These are phyloP conservation scores for Adiantum capillusveneris DNA, from an alignment of 75 land plant genomes.

Conservation along the genomic window DNA sequence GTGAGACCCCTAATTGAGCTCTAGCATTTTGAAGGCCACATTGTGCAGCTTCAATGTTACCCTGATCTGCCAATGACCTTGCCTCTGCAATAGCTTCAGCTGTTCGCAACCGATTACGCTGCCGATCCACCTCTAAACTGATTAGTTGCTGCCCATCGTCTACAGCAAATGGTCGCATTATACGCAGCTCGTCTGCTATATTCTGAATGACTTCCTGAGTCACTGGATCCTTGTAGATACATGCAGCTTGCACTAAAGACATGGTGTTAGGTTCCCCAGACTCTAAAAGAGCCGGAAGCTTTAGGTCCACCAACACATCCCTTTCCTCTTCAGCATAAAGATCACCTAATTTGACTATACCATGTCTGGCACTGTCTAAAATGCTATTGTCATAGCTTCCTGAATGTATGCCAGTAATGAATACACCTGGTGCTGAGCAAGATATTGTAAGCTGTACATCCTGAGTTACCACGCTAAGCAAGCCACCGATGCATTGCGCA, in stretches of 20 bases:
- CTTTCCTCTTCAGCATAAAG: constrained; percentile 96
- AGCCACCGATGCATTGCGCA: constrained; percentile 95
- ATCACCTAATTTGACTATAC: constrained; percentile 59
- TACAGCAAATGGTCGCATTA: constrained; percentile 35
- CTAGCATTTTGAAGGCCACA: constrained; percentile 47
- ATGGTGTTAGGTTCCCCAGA: constrained; percentile 12
- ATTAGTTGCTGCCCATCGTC: constrained; percentile 2
- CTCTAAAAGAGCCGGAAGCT: constrained; percentile 35
- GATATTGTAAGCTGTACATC: constrained; percentile 45
- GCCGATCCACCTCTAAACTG: constrained; percentile 45
- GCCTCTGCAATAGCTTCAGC: constrained; percentile 69
- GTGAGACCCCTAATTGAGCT: constrained; percentile 24
- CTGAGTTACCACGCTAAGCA: constrained; percentile 87
- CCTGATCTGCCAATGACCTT: constrained; percentile 36
- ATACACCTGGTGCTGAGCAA: constrained; percentile 24
- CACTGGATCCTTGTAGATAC: constrained; percentile 51
- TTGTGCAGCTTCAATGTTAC: constrained; percentile 41
- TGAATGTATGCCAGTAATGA: constrained; percentile 43
- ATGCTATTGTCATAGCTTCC: constrained; percentile 59
- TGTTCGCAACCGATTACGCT: constrained; percentile 35
- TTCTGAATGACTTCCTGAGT: constrained; percentile 34
- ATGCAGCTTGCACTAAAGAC: constrained; percentile 45
- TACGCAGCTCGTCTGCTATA: constrained; percentile 18
- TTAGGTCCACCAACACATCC: constrained; percentile 58
- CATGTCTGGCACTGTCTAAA: constrained; percentile 24